Conservation (phyloP, 2,329 filamentous ascomycete genomes). For the Proliferodiscus dingleyae region DNA sequence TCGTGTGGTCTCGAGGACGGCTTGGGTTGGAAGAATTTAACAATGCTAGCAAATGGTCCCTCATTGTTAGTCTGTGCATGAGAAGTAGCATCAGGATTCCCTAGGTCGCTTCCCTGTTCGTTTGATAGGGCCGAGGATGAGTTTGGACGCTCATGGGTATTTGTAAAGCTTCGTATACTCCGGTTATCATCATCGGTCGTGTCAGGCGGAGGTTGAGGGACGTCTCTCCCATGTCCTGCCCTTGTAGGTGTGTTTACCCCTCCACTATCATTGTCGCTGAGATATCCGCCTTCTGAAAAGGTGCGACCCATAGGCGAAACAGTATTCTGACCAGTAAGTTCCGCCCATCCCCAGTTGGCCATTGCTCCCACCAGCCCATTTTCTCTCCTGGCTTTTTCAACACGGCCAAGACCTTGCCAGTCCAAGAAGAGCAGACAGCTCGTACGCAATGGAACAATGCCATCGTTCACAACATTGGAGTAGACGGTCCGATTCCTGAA, state of each 20-base stretch:
- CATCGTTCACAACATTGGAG: conserved; percentile 96
- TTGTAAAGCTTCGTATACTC: conserved; percentile 46
- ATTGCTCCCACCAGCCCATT: conserved; percentile 90
- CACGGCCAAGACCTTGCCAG: conserved; percentile 88
- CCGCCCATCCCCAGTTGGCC: conserved; percentile 90
- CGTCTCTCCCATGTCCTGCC: conserved; percentile 42
- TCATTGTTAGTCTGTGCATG: conserved; percentile 32
- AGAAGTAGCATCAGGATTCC: conserved; percentile 13
- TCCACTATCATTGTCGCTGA: conserved; percentile 24
- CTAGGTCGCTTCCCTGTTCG: conserved; percentile 13
- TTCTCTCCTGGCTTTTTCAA: conserved; percentile 89
- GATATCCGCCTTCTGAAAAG: conserved; percentile 17
- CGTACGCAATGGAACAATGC: conserved; percentile 89
- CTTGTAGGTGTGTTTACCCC: conserved; percentile 39
- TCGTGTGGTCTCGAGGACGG: conserved; percentile 45
- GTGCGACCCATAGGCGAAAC: conserved; percentile 22
- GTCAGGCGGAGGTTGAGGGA: conserved; percentile 65
- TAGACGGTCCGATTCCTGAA: conserved; percentile 91
- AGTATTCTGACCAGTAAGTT: conserved; percentile 69
- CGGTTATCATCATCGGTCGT: conserved; percentile 63
- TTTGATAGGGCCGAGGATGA: too few relatives aligned
- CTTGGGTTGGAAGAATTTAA: conserved; percentile 65
- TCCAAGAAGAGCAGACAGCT: conserved; percentile 96
- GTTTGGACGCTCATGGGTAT: conserved; percentile 23
- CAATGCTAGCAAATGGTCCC: conserved; percentile 51